These are phyloP conservation scores for Borealophlyctis nickersoniae DNA, from an alignment of 192 early-diverging fungal species.

Conservation along the genomic window DNA sequence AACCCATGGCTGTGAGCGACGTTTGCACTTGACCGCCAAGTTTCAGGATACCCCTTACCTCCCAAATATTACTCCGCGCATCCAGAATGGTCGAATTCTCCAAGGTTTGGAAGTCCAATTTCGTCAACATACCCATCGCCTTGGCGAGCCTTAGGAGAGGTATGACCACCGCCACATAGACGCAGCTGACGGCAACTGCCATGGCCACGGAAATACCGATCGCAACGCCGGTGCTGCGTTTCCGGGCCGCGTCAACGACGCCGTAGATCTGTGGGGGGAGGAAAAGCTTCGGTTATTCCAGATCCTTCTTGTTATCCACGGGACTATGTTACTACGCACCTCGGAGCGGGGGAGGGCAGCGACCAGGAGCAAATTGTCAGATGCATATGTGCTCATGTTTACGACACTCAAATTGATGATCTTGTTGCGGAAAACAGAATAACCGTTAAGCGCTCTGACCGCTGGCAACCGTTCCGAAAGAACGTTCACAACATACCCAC, in stretches of 20 bases:
- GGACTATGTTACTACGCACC: neutral
- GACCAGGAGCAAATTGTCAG: constrained; percentile 1
- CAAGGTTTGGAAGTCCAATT: constrained; percentile 11
- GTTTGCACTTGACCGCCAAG: neutral
- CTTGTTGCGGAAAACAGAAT: no score
- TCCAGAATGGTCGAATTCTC: constrained; percentile 6
- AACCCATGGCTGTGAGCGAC: neutral
- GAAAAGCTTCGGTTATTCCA: neutral
- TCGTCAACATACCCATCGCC: constrained; percentile 10
- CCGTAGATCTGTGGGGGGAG: constrained; percentile 14
- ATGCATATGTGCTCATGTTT: neutral
- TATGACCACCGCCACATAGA: constrained; percentile 12
- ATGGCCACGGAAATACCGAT: constrained; percentile 19
- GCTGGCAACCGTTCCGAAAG: no score
- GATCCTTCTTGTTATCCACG: neutral
- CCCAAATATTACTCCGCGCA: constrained; percentile 6
- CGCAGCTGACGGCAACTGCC: neutral
- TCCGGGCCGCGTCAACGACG: constrained; percentile 12
- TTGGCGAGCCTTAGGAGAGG: constrained; percentile 8
- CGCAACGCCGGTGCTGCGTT: neutral
- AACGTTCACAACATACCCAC: no score
- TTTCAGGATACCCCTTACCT: constrained; percentile 6
- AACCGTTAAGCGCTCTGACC: no score
- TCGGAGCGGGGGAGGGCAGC: neutral
- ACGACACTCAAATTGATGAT: constrained; percentile 1